Percentiles rank a stretch among this genome's conserved stretches.
Conservation (phyloP, 768 basidiomycete species). For the Auricularia auricula-judae region DNA sequence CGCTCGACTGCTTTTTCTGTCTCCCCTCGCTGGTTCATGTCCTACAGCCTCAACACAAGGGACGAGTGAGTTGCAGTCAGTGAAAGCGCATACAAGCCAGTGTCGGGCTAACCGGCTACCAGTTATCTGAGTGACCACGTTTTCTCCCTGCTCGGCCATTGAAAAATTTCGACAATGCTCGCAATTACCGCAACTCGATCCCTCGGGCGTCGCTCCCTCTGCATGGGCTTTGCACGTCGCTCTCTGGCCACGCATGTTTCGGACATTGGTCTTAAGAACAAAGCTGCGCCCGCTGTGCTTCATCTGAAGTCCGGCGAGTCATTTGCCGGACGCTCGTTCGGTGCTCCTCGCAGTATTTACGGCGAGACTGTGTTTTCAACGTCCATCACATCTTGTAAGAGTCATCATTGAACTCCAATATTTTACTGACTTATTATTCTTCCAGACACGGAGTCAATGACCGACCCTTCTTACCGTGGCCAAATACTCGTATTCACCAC, state of each 20-base stretch:
- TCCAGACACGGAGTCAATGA: conserved; percentile 99
- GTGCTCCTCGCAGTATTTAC: conserved; percentile 73
- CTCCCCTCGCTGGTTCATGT: not conserved
- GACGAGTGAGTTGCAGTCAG: not conserved
- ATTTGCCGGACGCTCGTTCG: conserved; percentile 83
- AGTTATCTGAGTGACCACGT: conserved; percentile 90
- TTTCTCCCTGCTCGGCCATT: conserved; percentile 53
- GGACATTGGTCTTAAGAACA: conserved; percentile 23
- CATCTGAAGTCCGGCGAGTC: conserved; percentile 93
- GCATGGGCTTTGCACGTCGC: conserved; percentile 19
- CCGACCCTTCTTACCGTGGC: conserved; percentile 95
- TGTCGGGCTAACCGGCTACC: not conserved
- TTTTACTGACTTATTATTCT: conserved; percentile 7
- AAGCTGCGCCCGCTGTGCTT: conserved; percentile 61
- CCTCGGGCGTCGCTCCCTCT: conserved; percentile 30
- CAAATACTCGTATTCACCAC: conserved; percentile 99
- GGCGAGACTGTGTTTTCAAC: conserved; percentile 99
- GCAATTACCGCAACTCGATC: conserved; percentile 48
- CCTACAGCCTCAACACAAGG: not conserved
- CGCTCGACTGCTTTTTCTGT: not conserved
- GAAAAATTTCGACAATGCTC: conserved; percentile 23
- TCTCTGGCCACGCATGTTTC: conserved; percentile 53
- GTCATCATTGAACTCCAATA: not conserved
- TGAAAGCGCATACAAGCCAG: not conserved
- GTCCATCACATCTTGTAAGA: conserved; percentile 92